Percentiles rank a stretch among this genome's conserved stretches.
These are phyloP conservation scores for Penicillium canariense DNA, from an alignment of 495 filamentous ascomycete species.

Conservation along the genomic window DNA sequence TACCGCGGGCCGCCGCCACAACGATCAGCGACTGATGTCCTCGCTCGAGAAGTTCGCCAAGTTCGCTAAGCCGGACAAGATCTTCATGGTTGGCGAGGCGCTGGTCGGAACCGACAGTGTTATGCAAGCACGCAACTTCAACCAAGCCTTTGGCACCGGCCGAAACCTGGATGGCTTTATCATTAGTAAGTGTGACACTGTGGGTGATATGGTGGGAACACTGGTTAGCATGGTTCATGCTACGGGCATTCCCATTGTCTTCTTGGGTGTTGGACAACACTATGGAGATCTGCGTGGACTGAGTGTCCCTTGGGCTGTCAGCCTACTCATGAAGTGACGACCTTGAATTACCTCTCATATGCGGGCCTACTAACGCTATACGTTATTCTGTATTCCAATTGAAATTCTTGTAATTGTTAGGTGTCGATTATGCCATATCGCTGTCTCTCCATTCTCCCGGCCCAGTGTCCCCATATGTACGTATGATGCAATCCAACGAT, in stretches of 20 bases:
- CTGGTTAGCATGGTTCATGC: slow-evolving; percentile 97
- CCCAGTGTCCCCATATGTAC: not conserved
- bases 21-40: slow-evolving; percentile 92
- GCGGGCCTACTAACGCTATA: too few relatives aligned
- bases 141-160: slow-evolving; percentile 79
- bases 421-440: too few relatives aligned
- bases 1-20: slow-evolving; percentile 91
- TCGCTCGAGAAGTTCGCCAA: slow-evolving; percentile 95
- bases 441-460: not conserved
- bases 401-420: not conserved
- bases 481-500: not conserved
- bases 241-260: slow-evolving; percentile 91
- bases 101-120: slow-evolving; percentile 93
- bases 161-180: slow-evolving; percentile 90
- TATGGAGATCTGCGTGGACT: slow-evolving; percentile 93
- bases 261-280: slow-evolving; percentile 93
- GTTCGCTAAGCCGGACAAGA: slow-evolving; percentile 93
- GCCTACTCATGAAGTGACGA: slow-evolving; percentile 64
- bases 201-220: slow-evolving; percentile 97
- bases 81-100: slow-evolving; percentile 98
- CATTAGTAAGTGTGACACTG: slow-evolving; percentile 97
- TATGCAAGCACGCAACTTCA: slow-evolving; percentile 93
- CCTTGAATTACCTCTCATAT: not conserved
- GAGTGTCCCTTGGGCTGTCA: slow-evolving; percentile 88
- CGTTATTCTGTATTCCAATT: not conserved